These are phyloP conservation scores for Triglochin maritima DNA, from an alignment of 106 monocot genomes.

Conservation along the genomic window DNA sequence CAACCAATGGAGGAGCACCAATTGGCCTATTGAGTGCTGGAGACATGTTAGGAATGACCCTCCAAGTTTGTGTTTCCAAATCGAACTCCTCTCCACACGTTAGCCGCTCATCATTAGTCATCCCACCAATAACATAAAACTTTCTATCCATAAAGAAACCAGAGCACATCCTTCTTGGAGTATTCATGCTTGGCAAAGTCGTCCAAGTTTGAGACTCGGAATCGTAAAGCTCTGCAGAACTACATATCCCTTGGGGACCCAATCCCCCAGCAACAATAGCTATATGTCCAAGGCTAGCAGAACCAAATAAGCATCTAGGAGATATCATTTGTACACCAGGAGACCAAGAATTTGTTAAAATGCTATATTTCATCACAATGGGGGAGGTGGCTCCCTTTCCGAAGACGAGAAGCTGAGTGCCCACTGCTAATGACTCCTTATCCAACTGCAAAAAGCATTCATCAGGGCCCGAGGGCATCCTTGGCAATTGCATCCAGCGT, in stretches of 20 bases:
- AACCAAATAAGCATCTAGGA: slow-evolving; percentile 75
- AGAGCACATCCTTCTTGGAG: slow-evolving; percentile 57
- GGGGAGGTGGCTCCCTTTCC: slow-evolving; percentile 67
- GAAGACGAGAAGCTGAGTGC: slow-evolving; percentile 86
- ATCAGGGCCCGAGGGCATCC: slow-evolving; percentile 58
- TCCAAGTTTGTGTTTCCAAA: slow-evolving; percentile 60
- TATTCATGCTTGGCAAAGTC: slow-evolving; percentile 61
- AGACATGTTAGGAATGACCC: slow-evolving; percentile 61
- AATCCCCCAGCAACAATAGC: slow-evolving; percentile 80
- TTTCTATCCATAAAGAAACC: slow-evolving; percentile 92
- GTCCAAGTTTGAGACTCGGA: slow-evolving; percentile 60
- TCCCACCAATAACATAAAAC: slow-evolving; percentile 84
- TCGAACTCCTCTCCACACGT: slow-evolving; percentile 82
- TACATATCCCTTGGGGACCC: slow-evolving; percentile 59
- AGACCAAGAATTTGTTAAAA: slow-evolving; percentile 53
- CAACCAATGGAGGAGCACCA: slow-evolving; percentile 78
- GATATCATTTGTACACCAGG: slow-evolving; percentile 49
- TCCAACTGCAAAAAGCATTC: slow-evolving; percentile 75
- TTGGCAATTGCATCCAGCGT: slow-evolving; percentile 71
- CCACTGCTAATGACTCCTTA: slow-evolving; percentile 86
- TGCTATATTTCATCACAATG: slow-evolving; percentile 72
- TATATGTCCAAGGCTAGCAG: slow-evolving; percentile 52
- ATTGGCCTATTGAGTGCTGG: slow-evolving; percentile 48
- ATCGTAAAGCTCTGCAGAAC: slow-evolving; percentile 72
- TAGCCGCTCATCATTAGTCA: slow-evolving; percentile 41